Percentiles rank a stretch among this genome's conserved stretches.
These are phyloP conservation scores for Fusarium graminum DNA, from an alignment of 2,329 filamentous ascomycete genomes.

Conservation along the genomic window DNA sequence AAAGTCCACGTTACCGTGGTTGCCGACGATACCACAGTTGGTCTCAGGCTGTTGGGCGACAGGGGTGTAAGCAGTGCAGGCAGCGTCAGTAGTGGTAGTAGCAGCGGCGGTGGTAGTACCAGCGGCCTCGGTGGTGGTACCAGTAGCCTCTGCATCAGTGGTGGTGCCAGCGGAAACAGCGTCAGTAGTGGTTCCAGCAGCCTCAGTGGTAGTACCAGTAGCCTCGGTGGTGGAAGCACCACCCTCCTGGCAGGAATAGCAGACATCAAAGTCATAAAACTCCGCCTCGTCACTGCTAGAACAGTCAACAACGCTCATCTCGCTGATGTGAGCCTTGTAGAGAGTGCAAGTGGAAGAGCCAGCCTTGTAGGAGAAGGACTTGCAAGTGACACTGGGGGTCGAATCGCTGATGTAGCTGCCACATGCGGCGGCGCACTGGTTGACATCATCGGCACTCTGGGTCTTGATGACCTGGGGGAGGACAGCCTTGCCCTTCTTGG, in stretches of 20 bases:
- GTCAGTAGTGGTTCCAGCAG: no score
- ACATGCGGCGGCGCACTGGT: neutral
- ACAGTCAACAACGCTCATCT: rapidly evolving
- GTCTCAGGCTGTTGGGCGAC: neutral
- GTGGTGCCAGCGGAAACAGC: no score
- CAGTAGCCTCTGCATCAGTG: neutral
- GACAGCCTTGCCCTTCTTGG: neutral
- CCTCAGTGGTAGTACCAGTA: slow-evolving; percentile 2
- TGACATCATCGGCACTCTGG: neutral
- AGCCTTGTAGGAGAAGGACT: slow-evolving; percentile 1
- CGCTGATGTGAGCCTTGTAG: neutral
- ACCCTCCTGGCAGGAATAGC: slow-evolving; percentile 15
- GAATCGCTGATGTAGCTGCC: neutral
- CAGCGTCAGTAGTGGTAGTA: neutral
- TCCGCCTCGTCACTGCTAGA: neutral
- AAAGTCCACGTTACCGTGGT: neutral
- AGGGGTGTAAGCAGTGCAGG: slow-evolving; percentile 12
- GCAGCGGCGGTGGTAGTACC: slow-evolving; percentile 2
- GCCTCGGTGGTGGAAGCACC: slow-evolving; percentile 7
- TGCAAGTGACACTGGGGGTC: neutral
- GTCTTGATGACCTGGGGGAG: neutral
- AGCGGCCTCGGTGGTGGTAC: neutral
- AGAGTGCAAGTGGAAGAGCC: neutral
- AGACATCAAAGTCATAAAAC: neutral
- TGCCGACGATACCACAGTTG: slow-evolving; percentile 3